Evolutionary conservation across 2,329 filamentous ascomycete genomes (phyloP).

Genomic region (Sodiomyces alkalinus): DNA sequence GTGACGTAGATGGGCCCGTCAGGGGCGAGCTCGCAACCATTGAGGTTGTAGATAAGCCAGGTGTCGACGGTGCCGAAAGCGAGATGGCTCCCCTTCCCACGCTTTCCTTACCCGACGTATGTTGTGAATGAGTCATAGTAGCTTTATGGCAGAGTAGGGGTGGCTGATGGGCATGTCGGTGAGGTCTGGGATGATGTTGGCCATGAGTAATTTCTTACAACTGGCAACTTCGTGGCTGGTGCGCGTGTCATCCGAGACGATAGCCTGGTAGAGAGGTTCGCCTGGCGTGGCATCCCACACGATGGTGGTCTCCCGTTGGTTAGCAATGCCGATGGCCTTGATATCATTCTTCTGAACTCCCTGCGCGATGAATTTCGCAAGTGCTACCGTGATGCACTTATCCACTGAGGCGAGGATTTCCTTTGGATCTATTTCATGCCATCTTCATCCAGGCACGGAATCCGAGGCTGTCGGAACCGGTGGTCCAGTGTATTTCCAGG

Average conservation of each 20-base stretch:
- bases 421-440: slow-evolving; percentile 78
- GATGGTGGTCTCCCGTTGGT: slow-evolving; percentile 78
- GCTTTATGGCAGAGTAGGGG: slow-evolving; percentile 76
- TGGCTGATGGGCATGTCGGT: slow-evolving; percentile 78
- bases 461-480: slow-evolving; percentile 3
- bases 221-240: slow-evolving; percentile 56
- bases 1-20: slow-evolving; percentile 59
- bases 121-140: slow-evolving; percentile 69
- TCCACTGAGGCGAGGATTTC: slow-evolving; percentile 64
- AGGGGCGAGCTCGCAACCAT: slow-evolving; percentile 48
- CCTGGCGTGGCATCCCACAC: slow-evolving; percentile 75
- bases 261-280: slow-evolving; percentile 66
- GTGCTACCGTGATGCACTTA: slow-evolving; percentile 63
- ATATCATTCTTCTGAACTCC: slow-evolving; percentile 56
- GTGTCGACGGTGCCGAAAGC: slow-evolving; percentile 80
- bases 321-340: slow-evolving; percentile 70
- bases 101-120: slow-evolving; percentile 53
- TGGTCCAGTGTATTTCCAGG: not conserved
- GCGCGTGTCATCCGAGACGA: slow-evolving; percentile 83
- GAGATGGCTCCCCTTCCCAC: slow-evolving; percentile 60
- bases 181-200: slow-evolving; percentile 23
- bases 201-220: slow-evolving; percentile 25
- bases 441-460: slow-evolving; percentile 48
- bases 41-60: slow-evolving; percentile 76
- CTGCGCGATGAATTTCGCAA: slow-evolving; percentile 52